Evolutionary conservation across 495 filamentous ascomycete genomes (phyloP).

Genomic region (Echria macrotheca): DNA sequence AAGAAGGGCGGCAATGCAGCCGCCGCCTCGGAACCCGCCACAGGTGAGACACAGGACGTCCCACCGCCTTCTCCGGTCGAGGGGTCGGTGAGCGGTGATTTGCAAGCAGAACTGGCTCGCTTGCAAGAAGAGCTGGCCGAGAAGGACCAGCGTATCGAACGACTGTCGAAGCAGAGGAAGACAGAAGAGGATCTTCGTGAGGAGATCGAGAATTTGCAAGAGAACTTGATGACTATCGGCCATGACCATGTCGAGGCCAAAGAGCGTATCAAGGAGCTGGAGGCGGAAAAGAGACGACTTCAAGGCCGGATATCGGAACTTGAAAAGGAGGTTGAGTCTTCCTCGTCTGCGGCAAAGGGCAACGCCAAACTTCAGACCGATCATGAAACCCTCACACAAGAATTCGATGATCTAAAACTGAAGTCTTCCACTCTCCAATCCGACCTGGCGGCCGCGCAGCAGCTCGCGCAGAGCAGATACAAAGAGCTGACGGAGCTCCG

Average conservation of each 20-base stretch:
- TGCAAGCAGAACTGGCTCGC: slow-evolving; percentile 36
- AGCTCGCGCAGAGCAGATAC: slow-evolving; percentile 78
- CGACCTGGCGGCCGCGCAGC: slow-evolving; percentile 79
- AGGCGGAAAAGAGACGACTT: slow-evolving; percentile 40
- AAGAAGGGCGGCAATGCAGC: slow-evolving; percentile 24
- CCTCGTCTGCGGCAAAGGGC: slow-evolving; percentile 26
- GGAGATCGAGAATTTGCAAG: slow-evolving; percentile 77
- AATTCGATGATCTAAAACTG: slow-evolving; percentile 70
- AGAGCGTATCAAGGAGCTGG: slow-evolving; percentile 61
- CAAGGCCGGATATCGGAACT: slow-evolving; percentile 59
- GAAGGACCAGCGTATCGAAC: slow-evolving; percentile 66
- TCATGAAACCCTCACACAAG: slow-evolving; percentile 55
- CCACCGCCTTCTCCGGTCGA: slow-evolving; percentile 21
- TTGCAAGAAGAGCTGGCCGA: slow-evolving; percentile 60
- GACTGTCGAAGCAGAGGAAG: slow-evolving; percentile 59
- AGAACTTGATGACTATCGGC: slow-evolving; percentile 69
- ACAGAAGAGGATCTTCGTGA: slow-evolving; percentile 76
- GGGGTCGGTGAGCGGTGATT: slow-evolving; percentile 20
- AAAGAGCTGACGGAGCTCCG: slow-evolving; percentile 79
- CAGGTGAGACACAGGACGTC: slow-evolving; percentile 27
- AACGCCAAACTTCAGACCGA: slow-evolving; percentile 51
- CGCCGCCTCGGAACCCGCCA: slow-evolving; percentile 13
- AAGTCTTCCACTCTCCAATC: slow-evolving; percentile 67
- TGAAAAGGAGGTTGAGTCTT: slow-evolving; percentile 54
- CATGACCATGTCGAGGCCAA: slow-evolving; percentile 79